Base-by-base conservation (phyloP, 495 filamentous ascomycete species). In the Aspergillus bridgeri region DNA sequence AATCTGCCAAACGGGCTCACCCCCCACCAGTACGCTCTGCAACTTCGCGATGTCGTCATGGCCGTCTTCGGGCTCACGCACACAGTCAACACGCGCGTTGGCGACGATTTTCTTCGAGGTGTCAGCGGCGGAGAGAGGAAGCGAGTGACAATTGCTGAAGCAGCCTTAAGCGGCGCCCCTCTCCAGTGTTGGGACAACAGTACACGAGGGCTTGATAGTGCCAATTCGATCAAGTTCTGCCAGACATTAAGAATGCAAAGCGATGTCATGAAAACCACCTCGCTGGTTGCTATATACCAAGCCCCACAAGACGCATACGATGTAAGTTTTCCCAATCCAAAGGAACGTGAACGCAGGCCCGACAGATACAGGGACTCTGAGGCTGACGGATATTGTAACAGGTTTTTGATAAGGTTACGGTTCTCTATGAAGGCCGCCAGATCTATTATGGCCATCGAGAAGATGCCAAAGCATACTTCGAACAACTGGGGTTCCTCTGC, bases 151-250 rank as follows among this genome's bases (percentile, higher is more conserved):
- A 45, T 58, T 15, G 56, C 56, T 6, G 56, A 58, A 27, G 56
- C 56, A 0, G n/a, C 17, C 2, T 17, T 47, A n/a, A 33, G 3
- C 33, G 18, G 33, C 11, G 19, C 56, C 6, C 82, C 82, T 47
- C 71, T 92, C 15, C 77, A 82, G 47, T 87, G 82, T 11, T 91
- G 88, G 87, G 89, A 92, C 65, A 92, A 93, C 72, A 83, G 80
- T 46, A 91, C 88, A 2, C 82, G 89, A 53, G 89, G 89, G 24
- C 76, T 92, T n/a, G 89, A 93, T 62, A 85, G 86, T 17, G 85
- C 83, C 17, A 91, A 88, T 1, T 89, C 89, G 0, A 78, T 92
- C 25, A 85, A 89, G 18, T 69, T 69, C 54, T 66, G 77, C 60
- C 86, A 86, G 60, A 86, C 84, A 2, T 76, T 91, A 46, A 77